These are phyloP conservation scores for Cladochytrium replicatum DNA, from an alignment of 192 early-diverging fungal species.

Conservation along the genomic window DNA sequence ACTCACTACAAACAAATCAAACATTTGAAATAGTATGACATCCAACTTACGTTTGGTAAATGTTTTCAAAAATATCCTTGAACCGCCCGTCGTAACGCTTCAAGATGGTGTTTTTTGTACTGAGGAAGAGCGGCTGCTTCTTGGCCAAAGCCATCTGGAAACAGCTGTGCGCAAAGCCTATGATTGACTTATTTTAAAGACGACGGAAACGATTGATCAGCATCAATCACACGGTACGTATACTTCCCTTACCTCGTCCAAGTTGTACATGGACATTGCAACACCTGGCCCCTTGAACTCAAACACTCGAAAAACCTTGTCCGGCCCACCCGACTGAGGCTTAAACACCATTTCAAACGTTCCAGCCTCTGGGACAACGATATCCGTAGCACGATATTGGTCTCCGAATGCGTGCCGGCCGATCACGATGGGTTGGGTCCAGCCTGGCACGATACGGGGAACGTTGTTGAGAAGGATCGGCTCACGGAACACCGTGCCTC, in stretches of 20 bases:
- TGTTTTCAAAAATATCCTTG: conserved; percentile 92
- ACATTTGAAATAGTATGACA: not conserved
- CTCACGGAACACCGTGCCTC: conserved; percentile 97
- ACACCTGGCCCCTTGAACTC: conserved; percentile 75
- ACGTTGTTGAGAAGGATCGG: conserved; percentile 90
- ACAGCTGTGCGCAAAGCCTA: conserved; percentile 88
- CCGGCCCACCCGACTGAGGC: conserved; percentile 65
- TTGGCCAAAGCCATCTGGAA: conserved; percentile 87
- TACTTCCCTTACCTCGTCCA: conserved; percentile 47
- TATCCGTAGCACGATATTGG: conserved; percentile 96
- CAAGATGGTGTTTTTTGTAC: conserved; percentile 95
- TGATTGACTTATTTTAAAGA: conserved; percentile 56
- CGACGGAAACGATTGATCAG: not conserved
- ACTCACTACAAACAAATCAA: conserved; percentile 41
- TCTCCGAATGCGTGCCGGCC: conserved; percentile 97
- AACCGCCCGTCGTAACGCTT: conserved; percentile 95
- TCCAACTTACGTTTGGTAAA: conserved; percentile 56
- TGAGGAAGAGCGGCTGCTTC: conserved; percentile 88
- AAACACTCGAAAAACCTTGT: conserved; percentile 60
- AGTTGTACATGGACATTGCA: conserved; percentile 94
- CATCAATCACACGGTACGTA: not conserved
- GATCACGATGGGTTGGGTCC: conserved; percentile 92
- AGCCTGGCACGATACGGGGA: conserved; percentile 84
- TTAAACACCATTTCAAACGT: conserved; percentile 85
- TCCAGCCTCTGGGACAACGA: conserved; percentile 82